Percentiles rank a stretch among this genome's conserved stretches.
phyloP scores from a whole-genome alignment of 1,284 basidiomycete genomes.

The Phlebopus sp. region DNA sequence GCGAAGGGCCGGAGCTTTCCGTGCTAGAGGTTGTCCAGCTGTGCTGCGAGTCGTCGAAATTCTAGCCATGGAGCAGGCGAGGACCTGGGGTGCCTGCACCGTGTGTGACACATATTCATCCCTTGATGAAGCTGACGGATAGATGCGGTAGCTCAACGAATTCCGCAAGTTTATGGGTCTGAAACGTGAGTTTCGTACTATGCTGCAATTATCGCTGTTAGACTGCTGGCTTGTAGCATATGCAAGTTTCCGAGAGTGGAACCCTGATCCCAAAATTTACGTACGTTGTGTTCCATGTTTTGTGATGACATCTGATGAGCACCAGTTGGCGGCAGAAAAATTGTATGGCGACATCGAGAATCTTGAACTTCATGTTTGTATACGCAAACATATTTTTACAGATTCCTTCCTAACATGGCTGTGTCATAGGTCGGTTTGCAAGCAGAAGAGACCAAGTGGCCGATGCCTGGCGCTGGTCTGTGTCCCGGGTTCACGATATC shows the following conservation, averaged over 20 bases:
- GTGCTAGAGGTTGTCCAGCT: slow-evolving; percentile 72
- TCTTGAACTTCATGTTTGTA: slow-evolving; percentile 66
- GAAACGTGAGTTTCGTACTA: slow-evolving; percentile 34
- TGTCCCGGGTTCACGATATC: slow-evolving; percentile 89
- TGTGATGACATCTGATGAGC: slow-evolving; percentile 4
- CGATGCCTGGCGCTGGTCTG: slow-evolving; percentile 73
- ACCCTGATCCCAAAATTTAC: slow-evolving; percentile 60
- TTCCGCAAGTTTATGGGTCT: slow-evolving; percentile 58
- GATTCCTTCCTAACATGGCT: background rate
- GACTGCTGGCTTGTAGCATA: slow-evolving; percentile 43
- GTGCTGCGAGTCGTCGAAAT: slow-evolving; percentile 71
- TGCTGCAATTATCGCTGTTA: background rate
- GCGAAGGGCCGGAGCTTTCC: slow-evolving; percentile 65
- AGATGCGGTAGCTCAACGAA: slow-evolving; percentile 56
- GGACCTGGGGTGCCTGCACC: slow-evolving; percentile 75
- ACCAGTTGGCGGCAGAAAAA: slow-evolving; percentile 58
- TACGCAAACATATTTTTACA: background rate
- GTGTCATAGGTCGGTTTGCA: slow-evolving; percentile 59
- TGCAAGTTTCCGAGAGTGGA: slow-evolving; percentile 74
- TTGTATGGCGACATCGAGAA: slow-evolving; percentile 77
- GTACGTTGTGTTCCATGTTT: slow-evolving; percentile 35
- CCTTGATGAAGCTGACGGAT: slow-evolving; percentile 39
- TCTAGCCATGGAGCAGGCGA: slow-evolving; percentile 66
- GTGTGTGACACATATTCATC: slow-evolving; percentile 34
- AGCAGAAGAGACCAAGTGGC: slow-evolving; percentile 71